Base-by-base conservation (phyloP, 441 rosid genomes). In the Geranium incanum region DNA sequence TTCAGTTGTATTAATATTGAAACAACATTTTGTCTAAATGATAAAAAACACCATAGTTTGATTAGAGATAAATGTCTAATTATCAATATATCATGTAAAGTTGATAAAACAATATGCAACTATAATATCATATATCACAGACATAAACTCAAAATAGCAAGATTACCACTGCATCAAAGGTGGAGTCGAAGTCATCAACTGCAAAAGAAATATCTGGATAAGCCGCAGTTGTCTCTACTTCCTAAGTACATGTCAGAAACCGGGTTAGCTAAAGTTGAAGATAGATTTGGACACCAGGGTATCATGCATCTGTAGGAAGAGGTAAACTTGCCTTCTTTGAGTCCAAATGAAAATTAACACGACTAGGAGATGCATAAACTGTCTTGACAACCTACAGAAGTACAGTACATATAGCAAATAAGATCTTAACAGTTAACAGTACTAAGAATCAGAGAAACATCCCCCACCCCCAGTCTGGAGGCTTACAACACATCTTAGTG, bases 201-300 rank as follows among this genome's bases (percentile, higher is more conserved):
- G 97, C 91, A 79, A 95, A 95, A 83, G 92, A 91, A 69, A 92
- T 92, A 76, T 92, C 98, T 71, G 99, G 98, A 86, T 89, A 91
- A 74, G 98, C 99, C 78, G 96, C 91, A 60, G 85, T 84, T 72
- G 98, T 89, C 87, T 91, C 97, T 72, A 82, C 86, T 88, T 92
- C 99, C 98, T 95, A 79, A 21, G 78, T 55, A 76, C 68, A 74
- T 65, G 72, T 71, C 52, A 76, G 60, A 65, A 50, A 65, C 72
- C 67, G 43, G 50, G 68, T 86, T 74, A 89, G 69, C 55, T 15
- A 55, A 80, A 70, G 23, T 60, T 75, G 69, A 73, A 74, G 67
- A 72, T 19, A 39, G 36, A 33, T 18, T 41, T 37, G 28, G 3
- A 36, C 33, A 76, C 16, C 60, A 73, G 41, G 57, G 36, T 36